Evolutionary conservation across 108 stramenopile species (phyloP).

Genomic region (Cylindrotheca fusiformis): DNA sequence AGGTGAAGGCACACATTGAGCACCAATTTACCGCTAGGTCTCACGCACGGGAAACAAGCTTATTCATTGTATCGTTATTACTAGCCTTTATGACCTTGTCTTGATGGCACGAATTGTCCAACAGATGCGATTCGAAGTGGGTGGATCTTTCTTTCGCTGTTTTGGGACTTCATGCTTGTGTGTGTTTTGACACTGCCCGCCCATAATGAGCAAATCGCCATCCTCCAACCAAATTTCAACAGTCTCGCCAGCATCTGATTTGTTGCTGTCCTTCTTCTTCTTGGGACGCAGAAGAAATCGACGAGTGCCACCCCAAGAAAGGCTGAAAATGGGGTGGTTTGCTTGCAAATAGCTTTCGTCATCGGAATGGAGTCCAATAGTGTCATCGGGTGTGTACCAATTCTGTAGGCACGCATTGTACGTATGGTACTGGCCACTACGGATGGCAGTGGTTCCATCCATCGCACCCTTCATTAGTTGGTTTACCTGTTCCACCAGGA

Average conservation of each 20-base stretch:
- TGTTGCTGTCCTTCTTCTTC: background rate
- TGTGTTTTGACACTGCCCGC: conserved; percentile 42
- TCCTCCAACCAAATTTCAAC: conserved; percentile 36
- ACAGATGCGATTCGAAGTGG: conserved; percentile 30
- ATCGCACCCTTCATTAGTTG: background rate
- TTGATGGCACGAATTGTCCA: conserved; percentile 46
- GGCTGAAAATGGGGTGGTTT: conserved; percentile 31
- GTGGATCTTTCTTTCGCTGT: conserved; percentile 35
- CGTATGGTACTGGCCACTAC: background rate
- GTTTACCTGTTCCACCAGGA: background rate
- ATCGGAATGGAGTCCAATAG: conserved; percentile 50
- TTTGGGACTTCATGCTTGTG: conserved; percentile 53
- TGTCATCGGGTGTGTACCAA: conserved; percentile 49
- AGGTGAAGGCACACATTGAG: too few relatives aligned
- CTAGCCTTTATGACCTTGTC: too few relatives aligned
- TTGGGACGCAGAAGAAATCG: conserved; percentile 40
- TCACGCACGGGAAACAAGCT: too few relatives aligned
- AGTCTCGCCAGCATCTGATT: background rate
- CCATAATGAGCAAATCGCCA: conserved; percentile 57
- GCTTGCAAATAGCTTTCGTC: conserved; percentile 32
- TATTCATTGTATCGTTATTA: too few relatives aligned
- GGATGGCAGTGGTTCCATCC: background rate
- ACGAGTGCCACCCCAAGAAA: conserved; percentile 56
- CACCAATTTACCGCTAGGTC: too few relatives aligned
- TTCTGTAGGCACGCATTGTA: conserved; percentile 53